Percentiles rank a stretch among this genome's conserved stretches.
Conservation (phyloP, 495 filamentous ascomycete genomes). For the Talaromyces borbonicus region DNA sequence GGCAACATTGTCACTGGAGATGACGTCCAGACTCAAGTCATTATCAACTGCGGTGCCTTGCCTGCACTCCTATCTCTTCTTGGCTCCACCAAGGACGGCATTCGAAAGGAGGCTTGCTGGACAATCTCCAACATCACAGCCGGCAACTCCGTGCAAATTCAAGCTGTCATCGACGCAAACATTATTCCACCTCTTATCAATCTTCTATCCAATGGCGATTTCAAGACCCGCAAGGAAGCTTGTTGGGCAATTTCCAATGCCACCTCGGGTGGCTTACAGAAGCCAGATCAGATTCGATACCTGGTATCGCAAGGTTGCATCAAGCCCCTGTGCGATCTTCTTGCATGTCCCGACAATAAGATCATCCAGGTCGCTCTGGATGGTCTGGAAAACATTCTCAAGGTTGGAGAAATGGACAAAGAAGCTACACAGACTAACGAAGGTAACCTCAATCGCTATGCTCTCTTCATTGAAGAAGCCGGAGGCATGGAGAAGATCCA, state of each 20-base stretch:
- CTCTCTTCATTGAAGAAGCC: constrained; percentile 96
- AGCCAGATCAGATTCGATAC: constrained; percentile 96
- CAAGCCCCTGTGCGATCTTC: constrained; percentile 92
- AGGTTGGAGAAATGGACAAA: constrained; percentile 98
- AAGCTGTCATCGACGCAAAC: constrained; percentile 91
- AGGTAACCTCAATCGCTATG: constrained; percentile 87
- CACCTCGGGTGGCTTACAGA: constrained; percentile 93
- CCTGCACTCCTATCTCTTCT: constrained; percentile 86
- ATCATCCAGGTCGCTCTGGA: constrained; percentile 99
- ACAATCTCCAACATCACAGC: constrained; percentile 99
- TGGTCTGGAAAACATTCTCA: constrained; percentile 97
- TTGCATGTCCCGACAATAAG: constrained; percentile 98
- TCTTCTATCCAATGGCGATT: constrained; percentile 87
- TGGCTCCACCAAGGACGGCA: constrained; percentile 95
- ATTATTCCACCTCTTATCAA: constrained; percentile 96
- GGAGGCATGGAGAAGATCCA: constrained; percentile 99
- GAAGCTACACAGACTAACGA: constrained; percentile 58
- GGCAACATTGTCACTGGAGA: constrained; percentile 99
- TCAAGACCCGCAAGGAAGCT: constrained; percentile 99
- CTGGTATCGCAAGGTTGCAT: constrained; percentile 90
- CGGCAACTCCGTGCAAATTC: constrained; percentile 95
- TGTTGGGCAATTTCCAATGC: constrained; percentile 99
- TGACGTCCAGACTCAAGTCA: constrained; percentile 97
- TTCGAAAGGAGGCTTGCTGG: constrained; percentile 99
- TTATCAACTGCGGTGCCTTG: constrained; percentile 95